Conservation (phyloP, 179 eudicot species). For the Beta lomatogona region DNA sequence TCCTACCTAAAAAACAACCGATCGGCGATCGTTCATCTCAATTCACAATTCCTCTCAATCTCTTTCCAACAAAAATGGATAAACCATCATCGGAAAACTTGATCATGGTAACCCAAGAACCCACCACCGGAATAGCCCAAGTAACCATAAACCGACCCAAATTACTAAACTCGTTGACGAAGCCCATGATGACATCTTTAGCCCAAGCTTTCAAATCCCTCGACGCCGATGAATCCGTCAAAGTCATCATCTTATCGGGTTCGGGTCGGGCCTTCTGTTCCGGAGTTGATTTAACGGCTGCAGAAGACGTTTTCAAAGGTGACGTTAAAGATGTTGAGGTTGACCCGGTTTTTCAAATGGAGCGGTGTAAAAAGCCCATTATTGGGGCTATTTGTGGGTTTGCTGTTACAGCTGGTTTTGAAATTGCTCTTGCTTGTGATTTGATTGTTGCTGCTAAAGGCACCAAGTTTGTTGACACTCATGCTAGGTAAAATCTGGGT, state of each 20-base stretch:
- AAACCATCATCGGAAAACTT: slow-evolving; percentile 17
- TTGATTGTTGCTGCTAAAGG: slow-evolving; percentile 73
- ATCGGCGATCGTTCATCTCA: too few relatives aligned
- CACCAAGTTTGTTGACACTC: slow-evolving; percentile 89
- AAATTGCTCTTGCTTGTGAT: slow-evolving; percentile 94
- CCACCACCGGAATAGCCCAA: slow-evolving; percentile 51
- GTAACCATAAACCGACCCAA: slow-evolving; percentile 84
- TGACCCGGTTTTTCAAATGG: slow-evolving; percentile 90
- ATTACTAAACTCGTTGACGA: slow-evolving; percentile 75
- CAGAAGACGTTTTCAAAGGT: slow-evolving; percentile 92
- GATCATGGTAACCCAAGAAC: slow-evolving; percentile 35
- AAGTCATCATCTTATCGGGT: slow-evolving; percentile 76
- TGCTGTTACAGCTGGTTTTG: slow-evolving; percentile 93
- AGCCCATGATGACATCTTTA: slow-evolving; percentile 60
- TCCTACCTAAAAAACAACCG: too few relatives aligned
- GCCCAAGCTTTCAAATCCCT: slow-evolving; percentile 67
- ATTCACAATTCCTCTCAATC: too few relatives aligned
- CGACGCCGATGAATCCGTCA: slow-evolving; percentile 62
- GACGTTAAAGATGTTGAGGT: slow-evolving; percentile 68
- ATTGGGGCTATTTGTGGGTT: slow-evolving; percentile 84
- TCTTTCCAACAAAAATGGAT: slow-evolving; percentile 8
- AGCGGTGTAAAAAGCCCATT: slow-evolving; percentile 70
- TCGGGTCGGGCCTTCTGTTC: slow-evolving; percentile 90
- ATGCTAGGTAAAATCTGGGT: slow-evolving; percentile 53
- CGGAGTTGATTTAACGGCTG: slow-evolving; percentile 89